Evolutionary conservation across 2,329 filamentous ascomycete species (phyloP).

Genomic region (Aspergillus pseudonomiae): DNA sequence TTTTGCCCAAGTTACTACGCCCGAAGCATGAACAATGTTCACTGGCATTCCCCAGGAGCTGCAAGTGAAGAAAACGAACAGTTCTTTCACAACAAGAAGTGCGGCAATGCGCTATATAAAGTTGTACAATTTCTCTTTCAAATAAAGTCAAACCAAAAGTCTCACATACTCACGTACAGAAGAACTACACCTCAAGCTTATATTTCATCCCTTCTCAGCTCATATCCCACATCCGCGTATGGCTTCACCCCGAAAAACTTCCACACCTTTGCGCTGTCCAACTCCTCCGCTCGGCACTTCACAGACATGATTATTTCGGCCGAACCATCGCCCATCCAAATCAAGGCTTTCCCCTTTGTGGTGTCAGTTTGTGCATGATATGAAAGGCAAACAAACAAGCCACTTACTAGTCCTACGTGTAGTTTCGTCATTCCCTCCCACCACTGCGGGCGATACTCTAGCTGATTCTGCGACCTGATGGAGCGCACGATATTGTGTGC

Average conservation of each 20-base stretch:
- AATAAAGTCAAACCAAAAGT: too few species aligned
- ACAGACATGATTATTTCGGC: constrained; percentile 47
- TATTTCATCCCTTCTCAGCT: not conserved
- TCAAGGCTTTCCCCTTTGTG: constrained; percentile 49
- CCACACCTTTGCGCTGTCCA: constrained; percentile 48
- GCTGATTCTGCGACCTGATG: constrained; percentile 46
- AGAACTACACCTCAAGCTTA: not conserved
- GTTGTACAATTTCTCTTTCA: too few species aligned
- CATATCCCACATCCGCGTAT: constrained; percentile 31
- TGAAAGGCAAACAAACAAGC: not conserved
- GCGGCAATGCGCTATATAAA: too few species aligned
- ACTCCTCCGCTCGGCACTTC: constrained; percentile 43
- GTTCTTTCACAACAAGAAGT: too few species aligned
- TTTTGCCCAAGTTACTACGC: too few species aligned
- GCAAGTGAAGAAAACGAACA: too few species aligned
- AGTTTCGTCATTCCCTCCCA: constrained; percentile 57
- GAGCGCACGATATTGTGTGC: constrained; percentile 58
- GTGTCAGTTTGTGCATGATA: constrained; percentile 7
- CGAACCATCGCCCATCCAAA: constrained; percentile 48
- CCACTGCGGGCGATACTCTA: constrained; percentile 49
- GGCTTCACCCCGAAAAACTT: constrained; percentile 47
- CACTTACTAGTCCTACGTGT: constrained; percentile 56
- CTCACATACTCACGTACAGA: too few species aligned
- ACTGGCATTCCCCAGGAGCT: too few species aligned
- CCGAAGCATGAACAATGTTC: too few species aligned